phyloP scores from a whole-genome alignment of 371 early-diverging fungal species.

The Mortierella sp. region DNA sequence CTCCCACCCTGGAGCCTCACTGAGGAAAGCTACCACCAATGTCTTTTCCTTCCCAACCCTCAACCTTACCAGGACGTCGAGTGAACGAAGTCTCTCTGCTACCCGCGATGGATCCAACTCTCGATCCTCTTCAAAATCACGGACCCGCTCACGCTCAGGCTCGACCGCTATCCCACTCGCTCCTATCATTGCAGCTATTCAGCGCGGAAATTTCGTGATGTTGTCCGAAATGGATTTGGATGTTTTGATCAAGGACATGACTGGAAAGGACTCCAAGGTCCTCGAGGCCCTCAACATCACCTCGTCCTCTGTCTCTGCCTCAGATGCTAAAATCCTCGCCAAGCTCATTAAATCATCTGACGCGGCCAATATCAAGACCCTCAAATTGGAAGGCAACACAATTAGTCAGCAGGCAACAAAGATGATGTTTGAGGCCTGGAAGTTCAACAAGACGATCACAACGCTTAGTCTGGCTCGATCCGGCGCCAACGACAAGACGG shows the following conservation, averaged over 20 bases:
- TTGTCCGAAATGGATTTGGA: slow-evolving; percentile 49
- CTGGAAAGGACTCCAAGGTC: slow-evolving; percentile 38
- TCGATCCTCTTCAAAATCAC: slow-evolving; percentile 35
- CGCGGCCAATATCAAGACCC: slow-evolving; percentile 48
- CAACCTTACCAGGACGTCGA: slow-evolving; percentile 41
- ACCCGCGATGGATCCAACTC: slow-evolving; percentile 16
- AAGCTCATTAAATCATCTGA: slow-evolving; percentile 48
- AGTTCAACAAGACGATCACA: slow-evolving; percentile 50
- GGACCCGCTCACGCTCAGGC: slow-evolving; percentile 20
- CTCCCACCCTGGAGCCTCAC: slow-evolving; percentile 36
- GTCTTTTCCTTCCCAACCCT: slow-evolving; percentile 52
- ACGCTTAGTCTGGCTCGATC: slow-evolving; percentile 42
- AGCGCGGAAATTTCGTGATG: slow-evolving; percentile 44
- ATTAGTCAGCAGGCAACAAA: slow-evolving; percentile 53
- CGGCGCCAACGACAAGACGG: slow-evolving; percentile 49
- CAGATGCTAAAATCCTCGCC: slow-evolving; percentile 49
- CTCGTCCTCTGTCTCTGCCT: slow-evolving; percentile 32
- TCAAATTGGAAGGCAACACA: slow-evolving; percentile 49
- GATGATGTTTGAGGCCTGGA: slow-evolving; percentile 52
- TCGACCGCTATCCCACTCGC: slow-evolving; percentile 26
- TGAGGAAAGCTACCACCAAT: slow-evolving; percentile 44
- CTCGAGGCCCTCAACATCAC: slow-evolving; percentile 45
- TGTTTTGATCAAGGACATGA: slow-evolving; percentile 36
- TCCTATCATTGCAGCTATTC: slow-evolving; percentile 40
- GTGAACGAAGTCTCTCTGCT: slow-evolving; percentile 25